Evolutionary conservation across 1,284 basidiomycete species (phyloP).

Genomic region (Fomitopsis palustris): DNA sequence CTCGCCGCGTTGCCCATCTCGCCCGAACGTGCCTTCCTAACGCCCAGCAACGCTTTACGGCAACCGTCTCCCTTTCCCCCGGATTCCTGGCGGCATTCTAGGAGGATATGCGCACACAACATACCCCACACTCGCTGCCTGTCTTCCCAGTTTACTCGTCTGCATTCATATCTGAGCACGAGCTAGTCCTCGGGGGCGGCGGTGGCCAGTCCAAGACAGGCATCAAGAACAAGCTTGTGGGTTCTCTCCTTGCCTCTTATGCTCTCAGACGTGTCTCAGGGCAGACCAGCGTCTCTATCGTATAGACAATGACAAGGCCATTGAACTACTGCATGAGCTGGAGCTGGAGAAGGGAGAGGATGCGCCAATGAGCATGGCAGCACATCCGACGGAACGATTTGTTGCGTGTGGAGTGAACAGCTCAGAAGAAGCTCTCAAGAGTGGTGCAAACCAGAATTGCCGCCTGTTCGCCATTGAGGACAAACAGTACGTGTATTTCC

Average conservation of each 20-base stretch:
- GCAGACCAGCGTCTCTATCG: slow-evolving; percentile 64
- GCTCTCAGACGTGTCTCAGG: too few species aligned
- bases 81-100: background rate
- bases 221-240: slow-evolving; percentile 88
- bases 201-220: slow-evolving; percentile 81
- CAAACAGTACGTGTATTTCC: slow-evolving; percentile 46
- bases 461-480: slow-evolving; percentile 64
- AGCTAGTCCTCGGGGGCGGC: slow-evolving; percentile 87
- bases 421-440: slow-evolving; percentile 53
- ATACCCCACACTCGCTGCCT: slow-evolving; percentile 72
- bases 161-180: slow-evolving; percentile 71
- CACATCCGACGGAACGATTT: slow-evolving; percentile 49
- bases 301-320: slow-evolving; percentile 52
- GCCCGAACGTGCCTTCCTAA: background rate
- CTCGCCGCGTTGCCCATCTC: background rate
- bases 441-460: slow-evolving; percentile 79
- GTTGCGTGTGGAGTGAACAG: slow-evolving; percentile 88
- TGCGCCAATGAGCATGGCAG: slow-evolving; percentile 90
- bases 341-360: slow-evolving; percentile 82
- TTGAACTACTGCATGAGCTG: slow-evolving; percentile 66
- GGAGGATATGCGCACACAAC: slow-evolving; percentile 66
- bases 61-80: too few species aligned
- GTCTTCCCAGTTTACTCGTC: slow-evolving; percentile 87
- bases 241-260: slow-evolving; percentile 2
- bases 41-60: too few species aligned